Base-by-base conservation (phyloP, 805 yeast species). In the Wickerhamomyces chambardii region DNA sequence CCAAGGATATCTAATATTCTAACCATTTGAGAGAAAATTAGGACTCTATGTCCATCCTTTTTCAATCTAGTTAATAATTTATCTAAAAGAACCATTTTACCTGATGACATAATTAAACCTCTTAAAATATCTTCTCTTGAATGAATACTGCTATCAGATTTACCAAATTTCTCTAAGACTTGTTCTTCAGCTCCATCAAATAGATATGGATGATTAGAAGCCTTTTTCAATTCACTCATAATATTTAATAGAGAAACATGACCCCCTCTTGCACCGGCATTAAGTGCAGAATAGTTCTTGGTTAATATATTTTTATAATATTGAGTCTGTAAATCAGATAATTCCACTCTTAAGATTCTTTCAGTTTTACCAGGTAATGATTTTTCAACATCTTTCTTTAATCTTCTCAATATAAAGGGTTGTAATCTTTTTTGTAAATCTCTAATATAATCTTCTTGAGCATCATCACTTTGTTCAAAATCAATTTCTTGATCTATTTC, bases 21-120 rank as follows among this genome's bases (percentile, higher is more conserved):
- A 19, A 92, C 99, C 99, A 92, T 92, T 57, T 92, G 99, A 15
- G 94, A 80, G 59, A 92, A 92, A 41, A 92, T 89, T 37, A 92
- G 68, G 4, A 92, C 98, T 43, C 99, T 70, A 54, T 92, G 99
- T 4, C 97, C 97, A 59, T 92, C 99, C 53, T 84, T 82, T 42
- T 78, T 75, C 52, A 92, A 68, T 43, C 95, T 70, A 4, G 85
- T 82, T 40, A 92, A 68, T 28, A 92, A 65, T 56, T 92, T 89
- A 60, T 92, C 99, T 34, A 92, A 64, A 32, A 92, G 67, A 6
- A 92, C 99, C 98, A 92, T 92, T 55, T 92, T 92, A 49, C 99
- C 99, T 7, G 95, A 84, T 15, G 94, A 84, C 98, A 92, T 92
- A 44, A 92, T 84, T 66, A 92, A 64, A 14, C 98, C 99, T 53